Evolutionary conservation across 306 rosid genomes (phyloP).

Genomic region (Arachis hypogaea): DNA sequence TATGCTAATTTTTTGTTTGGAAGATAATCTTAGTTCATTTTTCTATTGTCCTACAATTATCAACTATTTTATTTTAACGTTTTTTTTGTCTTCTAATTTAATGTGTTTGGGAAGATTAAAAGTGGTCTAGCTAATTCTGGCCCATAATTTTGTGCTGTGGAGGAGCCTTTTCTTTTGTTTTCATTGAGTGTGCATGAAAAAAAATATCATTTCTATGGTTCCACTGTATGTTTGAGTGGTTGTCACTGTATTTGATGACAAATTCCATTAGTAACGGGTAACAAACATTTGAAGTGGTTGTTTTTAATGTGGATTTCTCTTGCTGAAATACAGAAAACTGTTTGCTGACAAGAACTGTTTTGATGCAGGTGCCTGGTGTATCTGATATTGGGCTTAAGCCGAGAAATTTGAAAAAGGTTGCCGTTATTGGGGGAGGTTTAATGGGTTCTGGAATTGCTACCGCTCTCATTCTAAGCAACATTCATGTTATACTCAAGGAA

Average conservation of each 20-base stretch:
- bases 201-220: not conserved
- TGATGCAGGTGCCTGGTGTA: slow-evolving; percentile 82
- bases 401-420: slow-evolving; percentile 81
- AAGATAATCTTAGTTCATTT: not conserved
- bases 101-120: not conserved
- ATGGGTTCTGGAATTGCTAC: slow-evolving; percentile 99
- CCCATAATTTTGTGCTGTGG: slow-evolving; percentile 6
- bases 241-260: slow-evolving; percentile 2
- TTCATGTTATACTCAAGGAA: slow-evolving; percentile 84
- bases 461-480: slow-evolving; percentile 73
- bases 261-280: slow-evolving; percentile 15
- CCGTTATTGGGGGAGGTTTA: slow-evolving; percentile 95
- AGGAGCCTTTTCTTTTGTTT: not conserved
- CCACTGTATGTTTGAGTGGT: not conserved
- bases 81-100: not conserved
- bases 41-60: not conserved
- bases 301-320: slow-evolving; percentile 32
- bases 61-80: not conserved
- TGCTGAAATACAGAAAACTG: slow-evolving; percentile 26
- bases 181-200: not conserved
- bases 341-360: not conserved
- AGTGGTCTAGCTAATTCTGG: not conserved
- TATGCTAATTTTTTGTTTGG: no score
- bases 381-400: slow-evolving; percentile 92
- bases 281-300: slow-evolving; percentile 5